Evolutionary conservation across 306 rosid genomes (phyloP).

Genomic region (Fagus sylvatica): DNA sequence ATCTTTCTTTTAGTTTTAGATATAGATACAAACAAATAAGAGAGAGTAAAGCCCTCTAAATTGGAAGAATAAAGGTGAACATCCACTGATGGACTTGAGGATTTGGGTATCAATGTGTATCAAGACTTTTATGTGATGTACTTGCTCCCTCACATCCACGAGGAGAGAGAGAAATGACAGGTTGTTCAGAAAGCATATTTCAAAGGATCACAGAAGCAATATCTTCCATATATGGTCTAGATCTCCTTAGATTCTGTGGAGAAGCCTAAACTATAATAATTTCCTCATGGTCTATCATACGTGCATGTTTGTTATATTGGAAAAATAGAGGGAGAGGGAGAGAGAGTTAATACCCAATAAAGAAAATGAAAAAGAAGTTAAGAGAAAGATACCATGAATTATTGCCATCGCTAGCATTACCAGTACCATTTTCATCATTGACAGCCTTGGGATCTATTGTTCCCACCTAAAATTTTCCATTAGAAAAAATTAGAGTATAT

Average conservation of each 20-base stretch:
- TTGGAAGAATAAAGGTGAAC: constrained; percentile 15
- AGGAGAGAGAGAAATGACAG: constrained; percentile 20
- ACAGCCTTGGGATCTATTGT: constrained; percentile 64
- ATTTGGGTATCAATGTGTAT: constrained; percentile 44
- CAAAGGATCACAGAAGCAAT: constrained; percentile 24
- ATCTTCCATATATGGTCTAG: constrained; percentile 40
- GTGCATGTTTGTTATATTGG: constrained; percentile 28
- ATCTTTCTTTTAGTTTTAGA: not conserved
- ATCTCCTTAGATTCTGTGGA: constrained; percentile 45
- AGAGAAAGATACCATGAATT: constrained; percentile 61
- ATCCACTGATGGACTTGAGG: constrained; percentile 32
- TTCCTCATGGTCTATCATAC: constrained; percentile 31
- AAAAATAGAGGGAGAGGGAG: not conserved
- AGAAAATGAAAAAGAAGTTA: not conserved
- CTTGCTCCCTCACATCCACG: constrained; percentile 22
- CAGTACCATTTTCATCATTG: constrained; percentile 69
- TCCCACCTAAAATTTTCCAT: constrained; percentile 43
- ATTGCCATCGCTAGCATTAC: constrained; percentile 79
- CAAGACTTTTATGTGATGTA: constrained; percentile 39
- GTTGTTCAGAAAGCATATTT: constrained; percentile 30
- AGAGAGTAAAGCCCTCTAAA: not conserved
- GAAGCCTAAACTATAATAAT: constrained; percentile 34
- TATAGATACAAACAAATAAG: not conserved
- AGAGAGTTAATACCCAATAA: not conserved
- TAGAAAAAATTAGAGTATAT: constrained; percentile 8